Percentiles rank a stretch among this genome's conserved stretches.
These are phyloP conservation scores for Malassezia furfur DNA, from an alignment of 1,284 basidiomycete species.

Conservation along the genomic window DNA sequence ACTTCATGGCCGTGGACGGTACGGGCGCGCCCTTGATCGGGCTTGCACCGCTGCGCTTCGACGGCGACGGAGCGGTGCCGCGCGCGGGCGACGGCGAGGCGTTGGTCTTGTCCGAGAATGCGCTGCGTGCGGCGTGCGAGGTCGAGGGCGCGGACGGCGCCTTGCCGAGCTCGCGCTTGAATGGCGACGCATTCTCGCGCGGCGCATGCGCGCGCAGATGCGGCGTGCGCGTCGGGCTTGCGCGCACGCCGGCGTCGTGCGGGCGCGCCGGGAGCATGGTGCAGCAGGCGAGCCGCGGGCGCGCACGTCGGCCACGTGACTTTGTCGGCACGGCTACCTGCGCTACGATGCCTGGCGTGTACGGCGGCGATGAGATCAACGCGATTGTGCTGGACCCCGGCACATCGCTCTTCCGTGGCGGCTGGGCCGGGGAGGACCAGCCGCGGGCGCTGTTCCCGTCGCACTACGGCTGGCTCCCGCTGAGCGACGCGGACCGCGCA, in stretches of 20 bases:
- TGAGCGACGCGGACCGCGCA: slow-evolving; percentile 46
- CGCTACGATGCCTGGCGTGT: slow-evolving; percentile 40
- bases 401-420: slow-evolving; percentile 75
- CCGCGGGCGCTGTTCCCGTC: slow-evolving; percentile 87
- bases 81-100: slow-evolving; percentile 9
- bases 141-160: neutral
- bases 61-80: neutral
- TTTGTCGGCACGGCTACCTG: neutral
- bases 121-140: slow-evolving; percentile 6
- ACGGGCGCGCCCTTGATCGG: slow-evolving; percentile 1
- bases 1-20: neutral
- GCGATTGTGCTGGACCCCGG: slow-evolving; percentile 94
- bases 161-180: neutral
- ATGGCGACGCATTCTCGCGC: slow-evolving; percentile 3
- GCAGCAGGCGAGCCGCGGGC: neutral
- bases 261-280: neutral
- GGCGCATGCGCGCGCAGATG: neutral
- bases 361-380: slow-evolving; percentile 68
- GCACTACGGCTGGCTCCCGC: slow-evolving; percentile 65
- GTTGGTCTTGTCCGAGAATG: slow-evolving; percentile 18
- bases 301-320: slow-evolving; percentile 5
- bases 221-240: slow-evolving; percentile 3
- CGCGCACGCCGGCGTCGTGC: neutral
- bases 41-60: neutral
- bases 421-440: slow-evolving; percentile 83